phyloP scores from a whole-genome alignment of 2,329 filamentous ascomycete species.

The Lachnellula arida region DNA sequence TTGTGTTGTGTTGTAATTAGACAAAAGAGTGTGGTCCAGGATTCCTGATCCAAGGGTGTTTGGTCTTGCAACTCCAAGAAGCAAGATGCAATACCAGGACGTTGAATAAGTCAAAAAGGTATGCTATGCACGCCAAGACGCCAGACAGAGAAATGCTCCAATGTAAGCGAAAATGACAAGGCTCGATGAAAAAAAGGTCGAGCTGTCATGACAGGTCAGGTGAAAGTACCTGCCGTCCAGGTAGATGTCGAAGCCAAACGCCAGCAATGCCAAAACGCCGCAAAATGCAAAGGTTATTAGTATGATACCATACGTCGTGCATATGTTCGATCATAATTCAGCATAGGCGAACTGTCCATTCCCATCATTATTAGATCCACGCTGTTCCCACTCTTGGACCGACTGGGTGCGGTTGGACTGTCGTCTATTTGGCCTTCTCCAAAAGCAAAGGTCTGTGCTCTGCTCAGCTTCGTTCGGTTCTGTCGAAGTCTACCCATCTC shows the following conservation, averaged over 20 bases:
- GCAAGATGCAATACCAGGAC: constrained; percentile 15
- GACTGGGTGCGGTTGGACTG: constrained; percentile 49
- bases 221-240: constrained; percentile 8
- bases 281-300: constrained; percentile 36
- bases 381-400: constrained; percentile 20
- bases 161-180: constrained; percentile 18
- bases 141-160: constrained; percentile 24
- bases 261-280: constrained; percentile 25
- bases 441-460: constrained; percentile 94
- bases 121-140: constrained; percentile 29
- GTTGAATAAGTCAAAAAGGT: constrained; percentile 24
- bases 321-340: constrained; percentile 47
- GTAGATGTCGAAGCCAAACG: constrained; percentile 18
- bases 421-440: constrained; percentile 61
- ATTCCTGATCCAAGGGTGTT: constrained; percentile 29
- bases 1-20: constrained; percentile 3
- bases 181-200: constrained; percentile 16
- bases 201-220: constrained; percentile 11
- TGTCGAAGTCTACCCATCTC: constrained; percentile 92
- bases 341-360: constrained; percentile 35
- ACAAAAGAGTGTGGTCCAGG: constrained; percentile 26
- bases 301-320: constrained; percentile 62
- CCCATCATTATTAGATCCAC: constrained; percentile 36
- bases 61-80: constrained; percentile 13
- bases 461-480: constrained; percentile 72